Conservation (phyloP, 2,329 filamentous ascomycete genomes). For the Beauveria varroae region DNA sequence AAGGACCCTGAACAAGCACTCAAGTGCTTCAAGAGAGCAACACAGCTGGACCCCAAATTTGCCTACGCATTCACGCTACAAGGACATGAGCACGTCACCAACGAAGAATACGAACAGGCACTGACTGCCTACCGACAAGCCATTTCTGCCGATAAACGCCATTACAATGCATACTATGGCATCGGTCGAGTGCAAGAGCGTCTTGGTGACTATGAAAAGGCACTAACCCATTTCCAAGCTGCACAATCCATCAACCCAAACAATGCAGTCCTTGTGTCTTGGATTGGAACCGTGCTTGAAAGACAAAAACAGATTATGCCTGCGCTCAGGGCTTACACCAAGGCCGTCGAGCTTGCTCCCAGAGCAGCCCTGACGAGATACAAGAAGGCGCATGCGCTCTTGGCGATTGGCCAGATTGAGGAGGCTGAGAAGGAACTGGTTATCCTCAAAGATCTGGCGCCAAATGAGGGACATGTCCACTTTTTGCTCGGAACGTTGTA, state of each 20-base stretch:
- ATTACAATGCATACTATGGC: conserved; percentile 99
- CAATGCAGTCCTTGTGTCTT: conserved; percentile 86
- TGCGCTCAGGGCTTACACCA: conserved; percentile 74
- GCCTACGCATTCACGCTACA: conserved; percentile 95
- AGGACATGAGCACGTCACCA: conserved; percentile 90
- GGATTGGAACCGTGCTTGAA: conserved; percentile 84
- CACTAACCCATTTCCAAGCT: conserved; percentile 83
- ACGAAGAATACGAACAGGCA: conserved; percentile 96
- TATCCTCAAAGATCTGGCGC: conserved; percentile 82
- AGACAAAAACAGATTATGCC: conserved; percentile 75
- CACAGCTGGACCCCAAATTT: conserved; percentile 81
- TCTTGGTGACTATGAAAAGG: conserved; percentile 83
- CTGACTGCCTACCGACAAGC: conserved; percentile 79
- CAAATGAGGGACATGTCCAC: conserved; percentile 92
- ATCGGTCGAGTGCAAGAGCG: conserved; percentile 78
- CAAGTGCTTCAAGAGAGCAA: conserved; percentile 89
- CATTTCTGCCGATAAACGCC: conserved; percentile 76
- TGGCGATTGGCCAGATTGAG: conserved; percentile 64
- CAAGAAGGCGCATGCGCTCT: conserved; percentile 82
- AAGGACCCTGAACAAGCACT: conserved; percentile 92
- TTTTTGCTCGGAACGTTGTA: conserved; percentile 86
- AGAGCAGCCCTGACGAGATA: conserved; percentile 77
- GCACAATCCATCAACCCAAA: conserved; percentile 87
- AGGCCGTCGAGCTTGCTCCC: conserved; percentile 76
- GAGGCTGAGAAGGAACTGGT: conserved; percentile 75